A percentile compares a stretch with the other conserved stretches of the same genome.
Evolutionary conservation across 495 filamentous ascomycete genomes (phyloP).

Genomic region (Podospora tetraspora): DNA sequence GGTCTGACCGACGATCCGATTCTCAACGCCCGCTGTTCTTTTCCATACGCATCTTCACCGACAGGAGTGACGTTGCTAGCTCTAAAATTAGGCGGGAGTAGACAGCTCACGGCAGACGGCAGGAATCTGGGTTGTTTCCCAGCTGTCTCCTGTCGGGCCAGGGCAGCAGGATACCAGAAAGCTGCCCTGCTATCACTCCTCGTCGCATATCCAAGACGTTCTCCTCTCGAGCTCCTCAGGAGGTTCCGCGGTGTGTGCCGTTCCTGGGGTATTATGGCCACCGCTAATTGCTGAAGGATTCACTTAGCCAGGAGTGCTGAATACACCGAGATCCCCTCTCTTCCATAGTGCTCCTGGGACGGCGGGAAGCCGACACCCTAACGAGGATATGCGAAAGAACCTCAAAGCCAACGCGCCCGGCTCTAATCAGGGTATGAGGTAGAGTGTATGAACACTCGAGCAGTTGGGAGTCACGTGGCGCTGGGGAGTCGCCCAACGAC

Average conservation of each 20-base stretch:
- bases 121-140: slow-evolving; percentile 4
- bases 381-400: not conserved
- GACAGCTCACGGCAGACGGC: slow-evolving; percentile 19
- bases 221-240: no score
- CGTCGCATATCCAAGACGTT: not conserved
- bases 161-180: slow-evolving; percentile 1
- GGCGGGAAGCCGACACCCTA: not conserved
- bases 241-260: not conserved
- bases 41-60: slow-evolving; percentile 8
- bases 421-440: not conserved
- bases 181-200: not conserved
- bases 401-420: not conserved
- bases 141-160: not conserved
- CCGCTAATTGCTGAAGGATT: not conserved
- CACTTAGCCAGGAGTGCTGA: not conserved
- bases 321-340: not conserved
- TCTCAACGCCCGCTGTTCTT: not conserved
- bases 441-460: no score
- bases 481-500: not conserved
- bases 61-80: slow-evolving; percentile 28
- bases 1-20: no score
- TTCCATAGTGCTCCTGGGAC: not conserved
- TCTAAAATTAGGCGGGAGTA: slow-evolving; percentile 27
- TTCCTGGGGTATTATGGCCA: not conserved
- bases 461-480: not conserved